Percentiles rank a stretch among this genome's conserved stretches.
Evolutionary conservation across 495 filamentous ascomycete species (phyloP).

Genomic region (Penicillium cinerascens): DNA sequence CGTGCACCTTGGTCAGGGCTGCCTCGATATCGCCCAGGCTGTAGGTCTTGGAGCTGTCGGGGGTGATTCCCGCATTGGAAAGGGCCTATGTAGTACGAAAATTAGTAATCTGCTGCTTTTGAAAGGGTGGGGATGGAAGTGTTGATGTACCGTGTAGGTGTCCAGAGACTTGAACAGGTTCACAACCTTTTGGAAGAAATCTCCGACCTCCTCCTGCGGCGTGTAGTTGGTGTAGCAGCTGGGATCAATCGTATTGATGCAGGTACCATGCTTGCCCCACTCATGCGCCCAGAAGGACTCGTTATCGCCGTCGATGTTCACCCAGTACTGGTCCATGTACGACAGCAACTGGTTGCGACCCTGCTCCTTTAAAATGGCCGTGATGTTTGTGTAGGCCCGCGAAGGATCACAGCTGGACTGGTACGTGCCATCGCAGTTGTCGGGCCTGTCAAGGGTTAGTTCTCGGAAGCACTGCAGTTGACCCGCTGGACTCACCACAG

Average conservation of each 20-base stretch:
- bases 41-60: constrained; percentile 58
- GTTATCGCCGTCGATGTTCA: constrained; percentile 53
- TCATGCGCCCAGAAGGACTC: constrained; percentile 76
- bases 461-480: neutral
- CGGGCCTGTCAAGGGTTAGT: constrained; percentile 49
- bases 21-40: constrained; percentile 54
- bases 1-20: constrained; percentile 55
- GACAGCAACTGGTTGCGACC: constrained; percentile 55
- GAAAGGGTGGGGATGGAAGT: neutral
- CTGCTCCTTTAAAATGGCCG: constrained; percentile 53
- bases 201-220: constrained; percentile 55
- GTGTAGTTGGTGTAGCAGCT: constrained; percentile 68
- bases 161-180: constrained; percentile 60
- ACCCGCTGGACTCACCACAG: constrained; percentile 50
- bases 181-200: constrained; percentile 55
- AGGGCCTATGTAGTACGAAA: constrained; percentile 43
- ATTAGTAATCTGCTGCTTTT: neutral
- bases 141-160: constrained; percentile 49
- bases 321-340: constrained; percentile 76
- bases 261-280: constrained; percentile 74
- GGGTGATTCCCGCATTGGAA: constrained; percentile 59
- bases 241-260: constrained; percentile 60
- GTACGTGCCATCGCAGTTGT: constrained; percentile 76
- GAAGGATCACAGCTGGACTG: constrained; percentile 61
- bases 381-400: constrained; percentile 66